Conservation (phyloP, 192 early-diverging fungal species). For the Diversispora eburnea region DNA sequence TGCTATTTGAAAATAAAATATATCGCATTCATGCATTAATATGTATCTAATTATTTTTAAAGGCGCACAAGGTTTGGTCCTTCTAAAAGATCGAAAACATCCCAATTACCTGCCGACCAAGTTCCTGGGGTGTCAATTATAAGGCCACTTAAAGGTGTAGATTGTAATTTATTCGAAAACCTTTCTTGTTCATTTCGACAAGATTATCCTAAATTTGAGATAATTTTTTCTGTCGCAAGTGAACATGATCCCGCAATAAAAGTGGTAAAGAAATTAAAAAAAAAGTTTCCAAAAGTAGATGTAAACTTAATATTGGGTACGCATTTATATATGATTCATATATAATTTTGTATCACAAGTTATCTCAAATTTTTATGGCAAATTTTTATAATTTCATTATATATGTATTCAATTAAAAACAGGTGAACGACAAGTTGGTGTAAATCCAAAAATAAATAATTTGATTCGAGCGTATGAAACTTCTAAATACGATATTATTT, state of each 20-base stretch:
- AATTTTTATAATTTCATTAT: neutral
- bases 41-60: neutral
- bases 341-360: neutral
- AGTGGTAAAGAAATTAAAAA: slow-evolving; percentile 67
- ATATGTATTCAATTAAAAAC: slow-evolving; percentile 1
- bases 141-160: slow-evolving; percentile 90
- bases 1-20: neutral
- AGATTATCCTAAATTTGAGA: slow-evolving; percentile 81
- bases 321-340: slow-evolving; percentile 10
- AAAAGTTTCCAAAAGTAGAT: slow-evolving; percentile 68
- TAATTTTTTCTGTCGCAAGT: slow-evolving; percentile 85
- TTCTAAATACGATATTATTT: slow-evolving; percentile 83
- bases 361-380: neutral
- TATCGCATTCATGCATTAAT: neutral
- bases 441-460: slow-evolving; percentile 97
- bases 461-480: slow-evolving; percentile 77
- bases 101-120: slow-evolving; percentile 37
- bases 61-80: slow-evolving; percentile 36
- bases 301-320: slow-evolving; percentile 75
- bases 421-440: slow-evolving; percentile 71
- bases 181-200: slow-evolving; percentile 84
- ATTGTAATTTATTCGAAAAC: slow-evolving; percentile 77
- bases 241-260: slow-evolving; percentile 78
- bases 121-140: slow-evolving; percentile 86
- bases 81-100: slow-evolving; percentile 37